Base-by-base conservation (phyloP, 495 filamentous ascomycete genomes). In the Daldinia grandis region DNA sequence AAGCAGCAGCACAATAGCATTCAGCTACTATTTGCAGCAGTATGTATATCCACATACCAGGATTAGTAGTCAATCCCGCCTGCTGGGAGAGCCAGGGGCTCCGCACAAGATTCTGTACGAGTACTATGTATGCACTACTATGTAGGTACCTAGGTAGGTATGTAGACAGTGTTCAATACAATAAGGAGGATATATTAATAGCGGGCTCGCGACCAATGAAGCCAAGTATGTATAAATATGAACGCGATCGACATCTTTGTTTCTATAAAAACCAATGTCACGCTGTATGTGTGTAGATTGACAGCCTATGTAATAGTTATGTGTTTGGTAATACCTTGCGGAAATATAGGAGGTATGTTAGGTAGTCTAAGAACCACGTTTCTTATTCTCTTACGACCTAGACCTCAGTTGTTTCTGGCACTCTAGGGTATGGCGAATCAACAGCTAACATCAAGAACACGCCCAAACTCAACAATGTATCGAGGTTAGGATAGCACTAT, bases 51-150 rank as follows among this genome's bases (percentile, higher is more conserved):
- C 38, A 28, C 15, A 62, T 62, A 25, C 59, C 49, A 59, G 47
- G 58, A 59, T 59, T 58, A 59, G 63, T 54, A 72, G 49, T 53
- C 37, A 71, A 51, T 62, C 51, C 68, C 68, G 63, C 63, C 62
- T 58, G 40, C 53, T 53, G 53, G 68, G 62, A 50, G 24, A 62
- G 40, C 49, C 44, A 51, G 54, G 51, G 50, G 37, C 3, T 37
- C 33, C 53, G 63, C 58, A 66, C 62, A 44, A 66, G 24, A 28
- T n/a, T 66, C 50, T 19, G 37, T 53, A 57, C 14, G 8, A 50
- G 57, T 57, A 62, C 44, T n/a, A n/a, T n/a, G n/a, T n/a, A n/a
- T n/a, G n/a, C n/a, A n/a, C n/a, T 63, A 66, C 50, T 54, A 66
- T 71, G 5, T 35, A 42, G 28, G 28, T n/a, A n/a, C n/a, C n/a